phyloP scores from a whole-genome alignment of 495 filamentous ascomycete genomes.

The Melanomma pulvis-pyrius region DNA sequence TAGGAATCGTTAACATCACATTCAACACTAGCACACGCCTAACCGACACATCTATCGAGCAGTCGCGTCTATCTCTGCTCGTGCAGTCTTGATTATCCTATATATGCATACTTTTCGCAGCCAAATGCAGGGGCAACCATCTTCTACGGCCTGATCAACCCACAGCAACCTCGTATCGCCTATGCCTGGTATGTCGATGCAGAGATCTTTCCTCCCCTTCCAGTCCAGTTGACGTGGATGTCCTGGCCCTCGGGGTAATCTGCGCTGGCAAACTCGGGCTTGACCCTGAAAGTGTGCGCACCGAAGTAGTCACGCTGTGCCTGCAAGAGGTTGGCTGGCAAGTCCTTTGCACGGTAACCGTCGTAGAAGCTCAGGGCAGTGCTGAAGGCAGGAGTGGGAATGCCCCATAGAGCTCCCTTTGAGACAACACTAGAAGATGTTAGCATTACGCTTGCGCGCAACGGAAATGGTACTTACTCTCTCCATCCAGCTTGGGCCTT shows the following conservation, averaged over 20 bases:
- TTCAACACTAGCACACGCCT: background rate
- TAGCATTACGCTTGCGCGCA: background rate
- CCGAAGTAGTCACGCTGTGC: constrained; percentile 99
- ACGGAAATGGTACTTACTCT: constrained; percentile 50
- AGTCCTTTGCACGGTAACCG: constrained; percentile 90
- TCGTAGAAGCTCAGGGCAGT: constrained; percentile 98
- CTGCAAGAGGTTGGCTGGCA: constrained; percentile 96
- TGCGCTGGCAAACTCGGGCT: constrained; percentile 71
- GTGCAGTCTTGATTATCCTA: constrained; percentile 12
- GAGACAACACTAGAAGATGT: constrained; percentile 60
- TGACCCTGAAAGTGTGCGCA: constrained; percentile 86
- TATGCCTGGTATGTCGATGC: constrained; percentile 98
- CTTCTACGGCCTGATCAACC: background rate
- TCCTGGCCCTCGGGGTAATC: constrained; percentile 86
- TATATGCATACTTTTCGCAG: constrained; percentile 35
- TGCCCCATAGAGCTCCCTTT: constrained; percentile 89
- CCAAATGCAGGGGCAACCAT: constrained; percentile 6
- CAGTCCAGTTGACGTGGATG: constrained; percentile 99
- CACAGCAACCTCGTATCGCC: constrained; percentile 33
- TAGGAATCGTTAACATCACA: background rate
- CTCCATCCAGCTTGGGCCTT: constrained; percentile 94
- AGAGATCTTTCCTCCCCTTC: constrained; percentile 92
- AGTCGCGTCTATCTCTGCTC: background rate
- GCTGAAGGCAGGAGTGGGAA: constrained; percentile 92
- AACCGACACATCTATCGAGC: background rate